A percentile compares a stretch with the other conserved stretches of the same genome.
These are phyloP conservation scores for Porphyrellus cyaneotinctus DNA, from an alignment of 768 basidiomycete genomes.

Conservation along the genomic window DNA sequence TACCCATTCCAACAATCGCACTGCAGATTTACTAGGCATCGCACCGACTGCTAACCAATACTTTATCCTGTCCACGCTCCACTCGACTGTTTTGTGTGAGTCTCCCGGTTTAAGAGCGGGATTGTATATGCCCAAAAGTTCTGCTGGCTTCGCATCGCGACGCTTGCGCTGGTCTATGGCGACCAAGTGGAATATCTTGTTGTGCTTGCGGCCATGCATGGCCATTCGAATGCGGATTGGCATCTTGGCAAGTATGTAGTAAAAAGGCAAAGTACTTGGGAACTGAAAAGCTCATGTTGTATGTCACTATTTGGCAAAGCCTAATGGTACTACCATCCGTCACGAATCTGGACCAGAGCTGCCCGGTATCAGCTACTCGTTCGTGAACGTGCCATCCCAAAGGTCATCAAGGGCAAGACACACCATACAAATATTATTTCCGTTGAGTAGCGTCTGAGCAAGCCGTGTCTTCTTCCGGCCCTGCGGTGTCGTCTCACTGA, in stretches of 20 bases:
- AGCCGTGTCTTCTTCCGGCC: slow-evolving; percentile 78
- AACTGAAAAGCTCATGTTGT: slow-evolving; percentile 2
- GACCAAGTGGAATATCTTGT: slow-evolving; percentile 79
- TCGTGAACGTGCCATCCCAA: slow-evolving; percentile 2
- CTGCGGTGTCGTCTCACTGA: slow-evolving; percentile 81
- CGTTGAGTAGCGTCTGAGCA: slow-evolving; percentile 85
- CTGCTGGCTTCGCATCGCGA: slow-evolving; percentile 83
- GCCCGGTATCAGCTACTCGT: slow-evolving; percentile 58
- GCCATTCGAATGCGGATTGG: slow-evolving; percentile 82
- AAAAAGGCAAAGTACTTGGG: background rate
- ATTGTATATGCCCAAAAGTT: slow-evolving; percentile 81
- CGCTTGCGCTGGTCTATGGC: slow-evolving; percentile 68
- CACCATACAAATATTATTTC: slow-evolving; percentile 97
- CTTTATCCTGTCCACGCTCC: slow-evolving; percentile 87
- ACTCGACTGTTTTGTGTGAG: slow-evolving; percentile 71
- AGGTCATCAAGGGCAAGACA: slow-evolving; percentile 21
- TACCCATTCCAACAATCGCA: slow-evolving; percentile 75
- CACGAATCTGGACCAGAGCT: slow-evolving; percentile 59
- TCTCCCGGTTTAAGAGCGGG: slow-evolving; percentile 53
- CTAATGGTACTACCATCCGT: background rate
- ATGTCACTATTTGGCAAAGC: slow-evolving; percentile 27
- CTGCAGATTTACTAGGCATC: slow-evolving; percentile 71
- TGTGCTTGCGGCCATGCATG: slow-evolving; percentile 72
- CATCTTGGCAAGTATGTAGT: slow-evolving; percentile 50
- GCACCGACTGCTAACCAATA: slow-evolving; percentile 91